Base-by-base conservation (phyloP, 768 basidiomycete species). In the Auriscalpium vulgare region DNA sequence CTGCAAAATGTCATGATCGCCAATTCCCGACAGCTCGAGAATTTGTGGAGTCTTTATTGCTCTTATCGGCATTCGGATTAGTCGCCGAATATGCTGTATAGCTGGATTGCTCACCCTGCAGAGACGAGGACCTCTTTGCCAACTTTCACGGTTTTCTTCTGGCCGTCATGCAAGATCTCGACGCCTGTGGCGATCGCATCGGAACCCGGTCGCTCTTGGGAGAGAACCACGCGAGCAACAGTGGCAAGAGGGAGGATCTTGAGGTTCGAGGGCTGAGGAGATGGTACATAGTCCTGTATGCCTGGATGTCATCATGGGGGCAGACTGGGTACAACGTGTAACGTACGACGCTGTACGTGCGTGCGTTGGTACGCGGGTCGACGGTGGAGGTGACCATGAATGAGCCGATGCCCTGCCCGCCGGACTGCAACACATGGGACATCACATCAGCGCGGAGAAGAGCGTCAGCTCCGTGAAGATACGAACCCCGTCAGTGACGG, bases 11-110 rank as follows among this genome's bases (percentile, higher is more conserved):
- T 68, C 68, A 14, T 64, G 62, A 35, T 74, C 68, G n/a, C 83
- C 83, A 53, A 84, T 77, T 23, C 83, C 84, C 6, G 80, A 82
- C 1, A 84, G 68, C 62, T 84, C 79, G 2, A 84, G 74, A 9
- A 85, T 68, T 49, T 55, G 54, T 29, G 57, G 73, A 0, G 75
- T 72, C 55, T 77, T 74, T n/a, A 81, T 59, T 2, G 78, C 55
- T 17, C 71, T 72, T 54, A 37, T 7, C 43, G 21, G 19, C 16
- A 17, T 17, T 10, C 1, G 45, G 43, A 6, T n/a, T 13, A 53
- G 29, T 47, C 13, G 43, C 37, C 37, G 13, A 13, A 47, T 36
- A 17, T 29, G 47, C 49, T 21, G 45, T 17, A 23, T 10, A 37
- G 9, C 37, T 23, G 29, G 0, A n/a, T 17, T 8, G 62, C 68